Conservation (phyloP, 768 basidiomycete genomes). For the Aureoboletus auriporus region DNA sequence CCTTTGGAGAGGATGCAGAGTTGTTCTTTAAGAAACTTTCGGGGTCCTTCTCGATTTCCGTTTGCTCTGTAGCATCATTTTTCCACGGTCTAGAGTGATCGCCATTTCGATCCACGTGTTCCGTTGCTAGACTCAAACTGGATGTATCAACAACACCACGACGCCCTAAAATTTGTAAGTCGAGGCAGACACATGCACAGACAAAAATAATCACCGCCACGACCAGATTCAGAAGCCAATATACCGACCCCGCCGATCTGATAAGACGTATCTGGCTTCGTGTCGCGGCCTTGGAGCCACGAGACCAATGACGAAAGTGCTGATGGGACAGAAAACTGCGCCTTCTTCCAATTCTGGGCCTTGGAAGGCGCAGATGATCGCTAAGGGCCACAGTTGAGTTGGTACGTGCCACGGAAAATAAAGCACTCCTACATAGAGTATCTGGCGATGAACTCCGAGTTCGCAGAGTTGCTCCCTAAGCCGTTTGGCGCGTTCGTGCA, state of each 20-base stretch:
- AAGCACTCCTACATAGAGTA: conserved; percentile 45
- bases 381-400: conserved; percentile 2
- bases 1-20: neutral
- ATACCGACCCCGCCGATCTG: neutral
- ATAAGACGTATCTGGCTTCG: neutral
- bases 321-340: neutral
- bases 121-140: neutral
- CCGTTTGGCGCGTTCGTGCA: conserved; percentile 39
- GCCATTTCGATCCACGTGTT: neutral
- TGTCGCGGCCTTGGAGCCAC: neutral
- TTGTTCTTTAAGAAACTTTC: neutral
- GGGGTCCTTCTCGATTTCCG: neutral
- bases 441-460: conserved; percentile 60
- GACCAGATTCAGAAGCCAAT: conserved; percentile 16
- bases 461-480: conserved; percentile 71
- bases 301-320: conserved; percentile 2
- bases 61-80: neutral
- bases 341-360: conserved; percentile 9
- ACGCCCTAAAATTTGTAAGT: neutral
- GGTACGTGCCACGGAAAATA: neutral
- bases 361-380: conserved; percentile 5
- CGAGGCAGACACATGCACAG: neutral
- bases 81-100: neutral
- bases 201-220: conserved; percentile 5
- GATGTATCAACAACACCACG: neutral